Evolutionary conservation across 345 rosid genomes (phyloP).

Genomic region (Sonneratia caseolaris): DNA sequence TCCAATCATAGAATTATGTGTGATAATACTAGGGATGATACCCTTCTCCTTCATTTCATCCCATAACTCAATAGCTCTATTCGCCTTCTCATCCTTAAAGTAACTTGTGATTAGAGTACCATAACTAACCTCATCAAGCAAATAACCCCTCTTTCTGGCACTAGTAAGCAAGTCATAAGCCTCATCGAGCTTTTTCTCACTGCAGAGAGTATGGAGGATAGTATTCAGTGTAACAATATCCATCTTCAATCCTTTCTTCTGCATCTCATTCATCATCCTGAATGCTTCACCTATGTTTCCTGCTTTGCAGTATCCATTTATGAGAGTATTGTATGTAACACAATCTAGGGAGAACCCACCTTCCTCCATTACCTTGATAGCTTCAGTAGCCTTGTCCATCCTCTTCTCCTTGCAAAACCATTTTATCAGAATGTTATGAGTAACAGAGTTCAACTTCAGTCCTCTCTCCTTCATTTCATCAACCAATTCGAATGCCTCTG

Average conservation of each 20-base stretch:
- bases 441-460: constrained; percentile 44
- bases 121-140: constrained; percentile 67
- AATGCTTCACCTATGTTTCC: constrained; percentile 59
- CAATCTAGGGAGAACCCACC: constrained; percentile 46
- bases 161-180: constrained; percentile 42
- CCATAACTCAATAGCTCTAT: constrained; percentile 57
- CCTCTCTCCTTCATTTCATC: constrained; percentile 58
- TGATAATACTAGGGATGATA: constrained; percentile 49
- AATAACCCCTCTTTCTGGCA: constrained; percentile 58
- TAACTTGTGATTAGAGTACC: constrained; percentile 64
- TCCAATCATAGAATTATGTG: constrained; percentile 56
- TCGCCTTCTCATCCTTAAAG: constrained; percentile 41
- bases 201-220: constrained; percentile 50
- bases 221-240: constrained; percentile 60
- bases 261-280: constrained; percentile 65
- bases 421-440: constrained; percentile 54
- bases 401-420: constrained; percentile 67
- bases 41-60: constrained; percentile 67
- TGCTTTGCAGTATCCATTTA: constrained; percentile 49
- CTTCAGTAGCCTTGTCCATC: constrained; percentile 47
- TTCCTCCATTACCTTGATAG: constrained; percentile 45
- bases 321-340: constrained; percentile 62
- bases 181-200: constrained; percentile 46
- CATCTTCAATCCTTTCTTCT: constrained; percentile 58
- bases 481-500: constrained; percentile 43